These are phyloP conservation scores for Nakazawaea sp. DNA, from an alignment of 805 yeast genomes.

Conservation along the genomic window DNA sequence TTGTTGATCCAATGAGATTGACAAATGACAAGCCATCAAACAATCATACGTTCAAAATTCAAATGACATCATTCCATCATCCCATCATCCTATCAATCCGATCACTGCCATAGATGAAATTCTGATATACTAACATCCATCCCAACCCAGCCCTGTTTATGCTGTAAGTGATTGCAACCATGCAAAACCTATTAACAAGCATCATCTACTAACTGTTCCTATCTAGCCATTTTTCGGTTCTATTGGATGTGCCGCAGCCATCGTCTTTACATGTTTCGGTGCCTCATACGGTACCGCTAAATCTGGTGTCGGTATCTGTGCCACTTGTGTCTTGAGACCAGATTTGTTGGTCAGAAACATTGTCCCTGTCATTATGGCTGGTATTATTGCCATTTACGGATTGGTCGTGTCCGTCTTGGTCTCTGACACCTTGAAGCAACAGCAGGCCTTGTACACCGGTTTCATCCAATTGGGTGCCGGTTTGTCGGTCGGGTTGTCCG, in stretches of 20 bases:
- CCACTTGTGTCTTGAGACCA: conserved; percentile 96
- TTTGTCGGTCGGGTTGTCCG: conserved; percentile 92
- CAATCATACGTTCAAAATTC: too few relatives aligned
- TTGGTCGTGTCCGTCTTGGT: conserved; percentile 93
- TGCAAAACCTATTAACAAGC: conserved; percentile 6
- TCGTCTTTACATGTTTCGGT: conserved; percentile 97
- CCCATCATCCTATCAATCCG: too few relatives aligned
- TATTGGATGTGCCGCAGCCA: conserved; percentile 98
- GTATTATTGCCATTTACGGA: conserved; percentile 98
- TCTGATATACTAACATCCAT: conserved; percentile 5
- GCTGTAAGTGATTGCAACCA: conserved; percentile 48
- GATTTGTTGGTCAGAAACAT: conserved; percentile 88
- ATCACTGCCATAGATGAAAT: too few relatives aligned
- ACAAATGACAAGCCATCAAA: too few relatives aligned
- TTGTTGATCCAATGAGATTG: too few relatives aligned
- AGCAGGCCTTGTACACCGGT: conserved; percentile 92
- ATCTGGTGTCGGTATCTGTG: conserved; percentile 99
- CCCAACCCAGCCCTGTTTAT: conserved; percentile 57
- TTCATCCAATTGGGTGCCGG: conserved; percentile 99
- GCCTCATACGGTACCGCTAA: conserved; percentile 99
- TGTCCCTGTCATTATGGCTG: conserved; percentile 98
- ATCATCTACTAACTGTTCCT: background rate
- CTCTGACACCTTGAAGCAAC: conserved; percentile 81
- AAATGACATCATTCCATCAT: too few relatives aligned
- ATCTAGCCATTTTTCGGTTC: conserved; percentile 93